Conservation (phyloP, 1,284 basidiomycete genomes). For the Kalmanozyma brasiliensis region DNA sequence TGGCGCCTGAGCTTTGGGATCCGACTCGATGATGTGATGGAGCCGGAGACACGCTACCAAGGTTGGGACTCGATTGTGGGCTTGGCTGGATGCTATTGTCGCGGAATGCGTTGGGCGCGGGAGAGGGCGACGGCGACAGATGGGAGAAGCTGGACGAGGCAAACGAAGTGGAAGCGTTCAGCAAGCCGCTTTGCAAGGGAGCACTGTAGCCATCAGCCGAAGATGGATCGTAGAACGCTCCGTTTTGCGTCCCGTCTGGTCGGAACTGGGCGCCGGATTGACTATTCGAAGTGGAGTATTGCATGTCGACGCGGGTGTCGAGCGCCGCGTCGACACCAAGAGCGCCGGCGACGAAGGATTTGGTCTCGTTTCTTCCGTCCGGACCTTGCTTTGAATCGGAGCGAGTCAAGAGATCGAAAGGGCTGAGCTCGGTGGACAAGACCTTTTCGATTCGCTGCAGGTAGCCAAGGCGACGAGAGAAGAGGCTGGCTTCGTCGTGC, state of each 20-base stretch:
- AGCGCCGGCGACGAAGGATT: slow-evolving; percentile 9
- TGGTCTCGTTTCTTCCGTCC: slow-evolving; percentile 2
- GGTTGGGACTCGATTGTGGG: slow-evolving; percentile 36
- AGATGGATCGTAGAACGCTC: slow-evolving; percentile 44
- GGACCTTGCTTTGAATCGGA: slow-evolving; percentile 7
- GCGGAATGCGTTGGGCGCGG: slow-evolving; percentile 24
- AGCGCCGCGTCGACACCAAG: slow-evolving; percentile 9
- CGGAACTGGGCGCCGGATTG: slow-evolving; percentile 1
- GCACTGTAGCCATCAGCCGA: slow-evolving; percentile 50
- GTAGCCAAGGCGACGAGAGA: slow-evolving; percentile 20
- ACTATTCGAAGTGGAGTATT: slow-evolving; percentile 10
- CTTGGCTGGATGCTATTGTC: slow-evolving; percentile 31
- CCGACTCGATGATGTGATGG: slow-evolving; percentile 21
- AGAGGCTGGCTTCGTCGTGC: not conserved
- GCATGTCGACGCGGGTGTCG: slow-evolving; percentile 25
- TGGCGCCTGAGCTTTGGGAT: slow-evolving; percentile 38
- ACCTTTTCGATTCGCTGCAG: slow-evolving; percentile 40
- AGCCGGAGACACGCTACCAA: slow-evolving; percentile 21
- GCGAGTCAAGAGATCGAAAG: slow-evolving; percentile 36
- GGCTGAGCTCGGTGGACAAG: slow-evolving; percentile 30
- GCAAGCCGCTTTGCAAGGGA: slow-evolving; percentile 26
- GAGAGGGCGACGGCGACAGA: slow-evolving; percentile 11
- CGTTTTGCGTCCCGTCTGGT: slow-evolving; percentile 6
- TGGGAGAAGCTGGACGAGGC: slow-evolving; percentile 4
- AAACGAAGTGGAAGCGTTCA: slow-evolving; percentile 22